A percentile compares a stretch with the other conserved stretches of the same genome.
phyloP scores from a whole-genome alignment of 345 rosid species.

The Linum trigynum region DNA sequence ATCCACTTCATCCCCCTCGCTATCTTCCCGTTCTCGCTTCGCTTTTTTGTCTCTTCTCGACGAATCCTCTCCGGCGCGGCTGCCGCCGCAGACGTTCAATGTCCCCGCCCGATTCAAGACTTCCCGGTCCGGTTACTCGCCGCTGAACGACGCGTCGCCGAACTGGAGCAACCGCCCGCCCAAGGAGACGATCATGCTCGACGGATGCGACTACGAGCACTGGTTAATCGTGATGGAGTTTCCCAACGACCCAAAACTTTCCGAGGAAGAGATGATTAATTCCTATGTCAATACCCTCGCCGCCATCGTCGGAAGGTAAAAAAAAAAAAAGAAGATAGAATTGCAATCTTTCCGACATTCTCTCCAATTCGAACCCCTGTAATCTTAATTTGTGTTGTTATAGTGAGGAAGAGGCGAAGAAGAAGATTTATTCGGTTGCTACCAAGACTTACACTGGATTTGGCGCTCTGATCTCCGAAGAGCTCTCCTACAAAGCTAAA shows the following conservation, averaged over 20 bases:
- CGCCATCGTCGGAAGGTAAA: slow-evolving; percentile 62
- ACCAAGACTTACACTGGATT: slow-evolving; percentile 85
- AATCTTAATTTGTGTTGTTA: slow-evolving; percentile 6
- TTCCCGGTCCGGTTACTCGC: slow-evolving; percentile 72
- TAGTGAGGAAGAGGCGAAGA: slow-evolving; percentile 97
- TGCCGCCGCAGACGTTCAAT: slow-evolving; percentile 23
- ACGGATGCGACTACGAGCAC: slow-evolving; percentile 90
- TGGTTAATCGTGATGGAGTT: slow-evolving; percentile 98
- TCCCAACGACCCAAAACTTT: slow-evolving; percentile 56
- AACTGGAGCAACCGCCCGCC: slow-evolving; percentile 95
- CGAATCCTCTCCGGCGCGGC: slow-evolving; percentile 19
- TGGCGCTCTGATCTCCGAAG: slow-evolving; percentile 91
- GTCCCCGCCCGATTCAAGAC: slow-evolving; percentile 44
- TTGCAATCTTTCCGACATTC: not conserved
- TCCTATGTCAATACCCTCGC: slow-evolving; percentile 76
- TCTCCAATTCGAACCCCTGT: no score
- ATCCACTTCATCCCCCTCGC: slow-evolving; percentile 14
- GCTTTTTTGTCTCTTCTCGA: slow-evolving; percentile 29
- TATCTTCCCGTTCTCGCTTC: slow-evolving; percentile 43
- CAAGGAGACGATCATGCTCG: slow-evolving; percentile 80
- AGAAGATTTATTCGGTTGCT: slow-evolving; percentile 89
- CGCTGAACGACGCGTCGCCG: slow-evolving; percentile 80
- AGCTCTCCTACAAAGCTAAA: slow-evolving; percentile 82
- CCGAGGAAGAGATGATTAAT: slow-evolving; percentile 75
- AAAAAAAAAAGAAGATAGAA: no score